These are phyloP conservation scores for Wickerhamiella kazuoi DNA, from an alignment of 805 yeast genomes.

Conservation along the genomic window DNA sequence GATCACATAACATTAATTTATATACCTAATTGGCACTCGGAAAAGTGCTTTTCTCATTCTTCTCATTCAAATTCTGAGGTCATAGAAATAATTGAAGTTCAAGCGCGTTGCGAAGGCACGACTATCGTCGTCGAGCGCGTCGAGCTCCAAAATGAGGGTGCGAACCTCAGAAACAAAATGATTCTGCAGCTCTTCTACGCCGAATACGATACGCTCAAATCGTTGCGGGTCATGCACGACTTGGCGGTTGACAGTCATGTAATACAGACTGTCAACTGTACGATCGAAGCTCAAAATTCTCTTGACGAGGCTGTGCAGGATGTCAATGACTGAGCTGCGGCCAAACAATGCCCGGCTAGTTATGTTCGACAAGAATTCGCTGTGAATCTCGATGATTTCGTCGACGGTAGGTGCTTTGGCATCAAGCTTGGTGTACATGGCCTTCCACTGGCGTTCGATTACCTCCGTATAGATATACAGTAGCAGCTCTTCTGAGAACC, in stretches of 20 bases:
- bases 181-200: constrained; percentile 2
- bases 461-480: constrained; percentile 22
- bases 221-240: not conserved
- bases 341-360: constrained; percentile 20
- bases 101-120: constrained; percentile 21
- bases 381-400: constrained; percentile 20
- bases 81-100: constrained; percentile 22
- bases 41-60: too few relatives aligned
- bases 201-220: not conserved
- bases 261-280: constrained; percentile 2
- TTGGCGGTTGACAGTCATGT: constrained; percentile 1
- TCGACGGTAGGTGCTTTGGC: constrained; percentile 19
- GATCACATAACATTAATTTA: too few relatives aligned
- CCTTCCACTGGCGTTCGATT: constrained; percentile 23
- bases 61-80: not conserved
- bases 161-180: constrained; percentile 14
- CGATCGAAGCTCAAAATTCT: constrained; percentile 15
- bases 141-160: constrained; percentile 15
- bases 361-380: constrained; percentile 17
- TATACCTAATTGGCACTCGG: too few relatives aligned
- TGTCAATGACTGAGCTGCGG: constrained; percentile 15
- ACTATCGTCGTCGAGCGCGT: constrained; percentile 20
- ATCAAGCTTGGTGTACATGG: constrained; percentile 14
- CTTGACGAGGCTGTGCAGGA: constrained; percentile 20
- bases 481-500: constrained; percentile 21